These are phyloP conservation scores for Rosa lucieae DNA, from an alignment of 306 rosid genomes.

Conservation along the genomic window DNA sequence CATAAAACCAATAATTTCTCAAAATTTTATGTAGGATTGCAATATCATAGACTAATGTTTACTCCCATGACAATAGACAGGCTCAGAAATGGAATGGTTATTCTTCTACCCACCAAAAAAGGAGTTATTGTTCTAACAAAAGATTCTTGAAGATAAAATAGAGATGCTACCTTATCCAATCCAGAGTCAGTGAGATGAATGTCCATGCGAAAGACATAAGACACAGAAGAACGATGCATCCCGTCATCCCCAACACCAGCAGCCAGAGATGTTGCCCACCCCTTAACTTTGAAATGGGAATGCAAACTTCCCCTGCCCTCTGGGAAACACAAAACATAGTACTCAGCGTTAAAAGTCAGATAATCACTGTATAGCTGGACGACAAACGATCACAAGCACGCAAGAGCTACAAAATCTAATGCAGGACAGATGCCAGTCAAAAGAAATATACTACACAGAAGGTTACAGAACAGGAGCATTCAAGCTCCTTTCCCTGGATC, in stretches of 20 bases:
- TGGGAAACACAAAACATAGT: slow-evolving; percentile 42
- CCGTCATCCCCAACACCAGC: slow-evolving; percentile 97
- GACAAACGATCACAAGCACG: background rate
- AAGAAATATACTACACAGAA: background rate
- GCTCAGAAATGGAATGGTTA: slow-evolving; percentile 12
- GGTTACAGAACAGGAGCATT: background rate
- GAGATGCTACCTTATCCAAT: slow-evolving; percentile 62
- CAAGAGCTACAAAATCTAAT: background rate
- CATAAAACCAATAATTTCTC: slow-evolving; percentile 3
- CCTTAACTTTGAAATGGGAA: slow-evolving; percentile 72
- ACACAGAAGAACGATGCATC: slow-evolving; percentile 66
- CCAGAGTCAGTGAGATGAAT: slow-evolving; percentile 93
- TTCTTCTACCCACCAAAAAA: slow-evolving; percentile 7
- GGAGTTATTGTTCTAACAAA: background rate
- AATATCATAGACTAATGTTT: slow-evolving; percentile 28
- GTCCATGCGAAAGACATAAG: slow-evolving; percentile 79
- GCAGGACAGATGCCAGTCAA: slow-evolving; percentile 4
- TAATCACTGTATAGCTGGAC: slow-evolving; percentile 3
- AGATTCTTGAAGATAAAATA: slow-evolving; percentile 13
- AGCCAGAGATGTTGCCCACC: slow-evolving; percentile 87
- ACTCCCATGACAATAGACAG: slow-evolving; percentile 18
- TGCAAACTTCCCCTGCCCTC: slow-evolving; percentile 98
- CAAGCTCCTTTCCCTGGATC: background rate
- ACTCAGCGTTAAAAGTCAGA: slow-evolving; percentile 27
- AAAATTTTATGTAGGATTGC: slow-evolving; percentile 17